Conservation (phyloP, 306 rosid genomes). For the Erythrophleum fordii region DNA sequence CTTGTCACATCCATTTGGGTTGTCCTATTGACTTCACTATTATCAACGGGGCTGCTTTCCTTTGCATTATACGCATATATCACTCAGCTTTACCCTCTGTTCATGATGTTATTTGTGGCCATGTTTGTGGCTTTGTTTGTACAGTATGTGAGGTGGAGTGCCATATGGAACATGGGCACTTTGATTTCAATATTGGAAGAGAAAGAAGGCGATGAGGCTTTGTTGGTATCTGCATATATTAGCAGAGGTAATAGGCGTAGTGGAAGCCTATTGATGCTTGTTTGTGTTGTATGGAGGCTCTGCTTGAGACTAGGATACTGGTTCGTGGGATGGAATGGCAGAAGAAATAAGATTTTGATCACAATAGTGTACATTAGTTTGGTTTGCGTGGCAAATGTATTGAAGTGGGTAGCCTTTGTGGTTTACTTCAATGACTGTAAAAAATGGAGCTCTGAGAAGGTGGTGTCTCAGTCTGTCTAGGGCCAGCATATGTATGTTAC, state of each 20-base stretch:
- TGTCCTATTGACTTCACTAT: conserved; percentile 3
- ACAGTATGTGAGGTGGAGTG: conserved; percentile 33
- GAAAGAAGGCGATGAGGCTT: conserved; percentile 35
- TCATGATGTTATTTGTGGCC: background rate
- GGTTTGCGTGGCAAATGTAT: conserved; percentile 21
- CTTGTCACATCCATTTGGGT: conserved; percentile 25
- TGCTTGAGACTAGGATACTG: background rate
- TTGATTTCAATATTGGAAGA: conserved; percentile 38
- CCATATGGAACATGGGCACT: conserved; percentile 33
- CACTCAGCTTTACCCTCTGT: background rate
- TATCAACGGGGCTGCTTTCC: conserved; percentile 12
- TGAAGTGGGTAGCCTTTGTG: conserved; percentile 29
- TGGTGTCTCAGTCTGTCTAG: background rate
- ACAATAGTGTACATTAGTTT: background rate
- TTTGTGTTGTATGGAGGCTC: conserved; percentile 21
- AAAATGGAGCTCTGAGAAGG: background rate
- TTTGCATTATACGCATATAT: background rate
- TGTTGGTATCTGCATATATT: conserved; percentile 23
- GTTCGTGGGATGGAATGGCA: background rate
- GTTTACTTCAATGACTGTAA: conserved; percentile 30
- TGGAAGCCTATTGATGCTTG: conserved; percentile 30
- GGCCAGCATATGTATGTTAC: background rate
- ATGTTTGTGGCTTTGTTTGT: conserved; percentile 27
- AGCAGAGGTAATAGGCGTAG: conserved; percentile 23
- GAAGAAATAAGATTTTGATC: background rate